Evolutionary conservation across 2,329 filamentous ascomycete species (phyloP), one percentile per base, ranked within the genome.

Genomic region (Cladosporium sp.): DNA sequence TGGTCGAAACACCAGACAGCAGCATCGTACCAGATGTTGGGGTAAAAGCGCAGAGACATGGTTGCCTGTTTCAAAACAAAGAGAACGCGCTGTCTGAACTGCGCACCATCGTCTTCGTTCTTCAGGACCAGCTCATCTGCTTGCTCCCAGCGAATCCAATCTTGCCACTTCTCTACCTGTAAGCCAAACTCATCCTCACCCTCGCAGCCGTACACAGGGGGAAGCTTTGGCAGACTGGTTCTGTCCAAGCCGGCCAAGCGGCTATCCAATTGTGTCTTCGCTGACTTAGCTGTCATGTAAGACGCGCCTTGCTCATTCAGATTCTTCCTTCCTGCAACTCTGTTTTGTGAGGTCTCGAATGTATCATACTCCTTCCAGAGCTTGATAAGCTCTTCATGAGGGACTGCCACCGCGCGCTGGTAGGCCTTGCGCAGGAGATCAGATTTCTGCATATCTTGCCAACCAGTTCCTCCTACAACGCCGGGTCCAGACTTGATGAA

Each of bases 391-490:
- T 88, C 88, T 57, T 88, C 85, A 63, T 91, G 96, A 4, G 95
- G 95, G 39, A 97, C 85, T 64, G 85, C 87, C 59, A 97, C 90
- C 14, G 93, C 93, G 55, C 88, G 88, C 68, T 97, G 92, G 72
- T 97, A 99, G 0, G 90, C 89, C 72, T 95, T 96, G 60, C 94
- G 88, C 54, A 99, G 77, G 66, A 89, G 81, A 68, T 99, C 94
- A 88, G 96, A 96, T 80, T 99, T 99, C 72, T 97, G 94, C 75
- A 93, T 89, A 70, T 97, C 94, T 74, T 97, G 92, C 95, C 94
- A 99, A 60, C 85, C 87, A 60, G 82, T 87, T 43, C 93, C 94
- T 25, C 92, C 93, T 60, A 94, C 84, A 11, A 40, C 28, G 5
- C 94, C 94, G 1, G 94, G 94, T 0, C 89, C 90, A 39, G 85